Conservation (phyloP, 176 grass and related monocot species). For the Carex kokanica region DNA sequence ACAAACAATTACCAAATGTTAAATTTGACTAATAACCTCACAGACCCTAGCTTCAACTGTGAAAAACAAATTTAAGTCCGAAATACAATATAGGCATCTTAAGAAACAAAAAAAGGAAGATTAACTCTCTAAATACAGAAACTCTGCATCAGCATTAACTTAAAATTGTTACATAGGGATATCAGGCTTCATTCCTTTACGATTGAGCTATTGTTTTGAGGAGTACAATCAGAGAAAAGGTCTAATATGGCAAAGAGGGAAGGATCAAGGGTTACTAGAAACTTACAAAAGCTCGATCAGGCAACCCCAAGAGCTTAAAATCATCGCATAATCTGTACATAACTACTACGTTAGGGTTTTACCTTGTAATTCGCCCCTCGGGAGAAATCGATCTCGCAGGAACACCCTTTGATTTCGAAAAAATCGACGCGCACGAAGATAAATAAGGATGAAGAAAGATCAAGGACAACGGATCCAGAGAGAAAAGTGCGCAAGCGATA, state of each 20-base stretch:
- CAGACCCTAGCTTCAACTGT: background rate
- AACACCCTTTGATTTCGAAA: background rate
- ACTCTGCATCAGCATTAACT: constrained; percentile 14
- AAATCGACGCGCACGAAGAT: constrained; percentile 11
- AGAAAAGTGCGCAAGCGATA: background rate
- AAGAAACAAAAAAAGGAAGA: background rate
- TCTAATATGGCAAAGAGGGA: background rate
- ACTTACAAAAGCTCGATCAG: constrained; percentile 7
- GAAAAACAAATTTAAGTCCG: background rate
- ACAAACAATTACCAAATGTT: background rate
- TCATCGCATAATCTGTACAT: background rate
- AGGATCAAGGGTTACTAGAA: constrained; percentile 8
- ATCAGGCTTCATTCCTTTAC: background rate
- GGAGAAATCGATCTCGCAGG: constrained; percentile 13
- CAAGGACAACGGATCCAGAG: background rate
- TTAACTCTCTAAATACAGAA: constrained; percentile 11
- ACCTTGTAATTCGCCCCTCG: constrained; percentile 9
- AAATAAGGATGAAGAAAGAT: constrained; percentile 5
- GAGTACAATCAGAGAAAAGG: background rate
- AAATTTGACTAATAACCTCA: background rate
- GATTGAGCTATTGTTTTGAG: background rate
- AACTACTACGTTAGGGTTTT: constrained; percentile 3
- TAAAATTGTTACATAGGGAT: background rate
- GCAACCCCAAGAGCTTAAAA: background rate
- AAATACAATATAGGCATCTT: background rate